phyloP scores from a whole-genome alignment of 768 basidiomycete species.

The Podaxis sp. region DNA sequence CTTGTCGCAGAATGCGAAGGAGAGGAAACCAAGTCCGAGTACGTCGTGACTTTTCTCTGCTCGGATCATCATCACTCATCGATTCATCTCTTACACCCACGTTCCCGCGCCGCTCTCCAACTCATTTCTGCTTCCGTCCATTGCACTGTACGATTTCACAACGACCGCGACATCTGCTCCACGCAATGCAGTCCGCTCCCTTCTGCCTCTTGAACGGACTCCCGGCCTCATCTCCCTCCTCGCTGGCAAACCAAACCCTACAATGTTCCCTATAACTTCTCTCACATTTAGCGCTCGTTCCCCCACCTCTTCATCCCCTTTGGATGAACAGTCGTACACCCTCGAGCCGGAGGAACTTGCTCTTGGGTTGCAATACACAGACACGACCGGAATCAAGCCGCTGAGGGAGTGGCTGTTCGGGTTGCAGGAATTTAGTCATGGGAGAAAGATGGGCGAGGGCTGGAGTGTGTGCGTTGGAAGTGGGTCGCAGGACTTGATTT shows the following conservation, averaged over 20 bases:
- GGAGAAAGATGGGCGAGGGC: conserved; percentile 55
- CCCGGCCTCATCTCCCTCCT: conserved; percentile 82
- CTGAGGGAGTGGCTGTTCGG: conserved; percentile 68
- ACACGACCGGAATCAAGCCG: conserved; percentile 66
- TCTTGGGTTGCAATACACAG: conserved; percentile 73
- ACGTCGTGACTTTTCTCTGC: conserved; percentile 23
- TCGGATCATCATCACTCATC: conserved; percentile 1
- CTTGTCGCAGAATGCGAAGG: conserved; percentile 62
- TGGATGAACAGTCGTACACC: conserved; percentile 46
- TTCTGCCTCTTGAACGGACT: conserved; percentile 76
- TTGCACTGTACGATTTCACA: background rate
- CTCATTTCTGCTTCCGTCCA: background rate
- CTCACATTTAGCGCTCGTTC: conserved; percentile 65
- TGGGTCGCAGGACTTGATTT: conserved; percentile 89
- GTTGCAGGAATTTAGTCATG: conserved; percentile 72
- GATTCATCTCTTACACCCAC: background rate
- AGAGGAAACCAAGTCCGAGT: conserved; percentile 66
- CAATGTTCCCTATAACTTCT: conserved; percentile 89
- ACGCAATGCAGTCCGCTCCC: conserved; percentile 51
- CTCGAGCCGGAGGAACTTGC: conserved; percentile 62
- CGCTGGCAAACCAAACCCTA: conserved; percentile 89
- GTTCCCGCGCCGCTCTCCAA: too few species aligned
- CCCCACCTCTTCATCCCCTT: conserved; percentile 35
- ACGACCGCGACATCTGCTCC: background rate
- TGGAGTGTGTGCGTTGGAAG: conserved; percentile 80